Evolutionary conservation across 805 yeast genomes (phyloP), one percentile per base, ranked within the genome.

Genomic region (Kurtzmaniella cleridarum): DNA sequence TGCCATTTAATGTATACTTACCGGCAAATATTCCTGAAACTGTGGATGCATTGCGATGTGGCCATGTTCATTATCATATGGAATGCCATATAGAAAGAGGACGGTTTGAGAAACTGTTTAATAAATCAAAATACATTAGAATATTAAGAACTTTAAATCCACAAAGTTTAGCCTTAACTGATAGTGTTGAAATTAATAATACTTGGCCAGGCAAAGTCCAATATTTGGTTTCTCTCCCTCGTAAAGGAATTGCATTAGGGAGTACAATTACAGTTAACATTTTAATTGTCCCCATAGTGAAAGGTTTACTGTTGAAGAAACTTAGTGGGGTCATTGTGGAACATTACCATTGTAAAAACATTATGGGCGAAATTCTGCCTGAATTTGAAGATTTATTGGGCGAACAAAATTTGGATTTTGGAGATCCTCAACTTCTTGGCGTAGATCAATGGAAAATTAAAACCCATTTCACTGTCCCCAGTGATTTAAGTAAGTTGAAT

Each of bases 201-300:
- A 61, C 70, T 2, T 76, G 81, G 81, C 71, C 78, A 0, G 68
- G 67, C 0, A 75, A 75, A 45, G 59, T 74, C 18, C 77, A 75
- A 44, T 76, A 76, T 47, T 64, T 62, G 35, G 77, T 76, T 3
- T 51, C 58, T 33, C 43, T 75, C 16, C 66, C 66, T 1, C 60
- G 58, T 32, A 71, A 65, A 39, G 75, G 71, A 0, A 53, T 76
- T 3, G 73, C 81, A 0, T 41, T 75, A 3, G 79, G 79, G 1
- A 61, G 74, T 1, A 51, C 50, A 3, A 51, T 71, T 9, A 71
- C 73, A 11, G 59, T 76, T 17, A 57, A 59, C 39, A 49, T 75
- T 1, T 45, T 69, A 7, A 59, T 76, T 13, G 63, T 75, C 7
- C 81, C 81, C 0, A 49, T 75, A 11, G 49, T 55, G 23, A 76